phyloP scores from a whole-genome alignment of 2,329 filamentous ascomycete species.

The Nigrospora oryzae region DNA sequence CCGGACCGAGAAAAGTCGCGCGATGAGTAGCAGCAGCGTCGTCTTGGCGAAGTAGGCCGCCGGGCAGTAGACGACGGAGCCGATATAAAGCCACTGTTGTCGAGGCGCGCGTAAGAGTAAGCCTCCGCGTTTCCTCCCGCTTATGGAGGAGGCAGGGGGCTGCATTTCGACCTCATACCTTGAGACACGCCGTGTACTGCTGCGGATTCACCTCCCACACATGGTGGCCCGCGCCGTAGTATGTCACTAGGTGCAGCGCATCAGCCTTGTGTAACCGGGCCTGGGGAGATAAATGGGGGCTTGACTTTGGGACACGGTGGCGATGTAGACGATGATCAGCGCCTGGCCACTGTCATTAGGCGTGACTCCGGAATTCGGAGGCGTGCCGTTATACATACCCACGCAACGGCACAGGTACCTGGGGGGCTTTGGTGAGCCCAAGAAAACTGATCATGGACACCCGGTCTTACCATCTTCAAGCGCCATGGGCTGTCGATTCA shows the following conservation, averaged over 20 bases:
- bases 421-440: too few species aligned
- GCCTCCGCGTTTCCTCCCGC: conserved; percentile 6
- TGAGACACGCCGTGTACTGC: too few species aligned
- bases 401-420: conserved; percentile 9
- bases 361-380: background rate
- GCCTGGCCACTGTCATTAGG: background rate
- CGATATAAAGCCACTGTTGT: conserved; percentile 17
- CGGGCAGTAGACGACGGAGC: conserved; percentile 18
- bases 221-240: conserved; percentile 13
- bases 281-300: background rate
- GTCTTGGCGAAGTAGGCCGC: conserved; percentile 20
- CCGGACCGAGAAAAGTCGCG: conserved; percentile 19
- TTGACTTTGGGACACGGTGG: background rate
- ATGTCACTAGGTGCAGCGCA: conserved; percentile 6
- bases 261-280: background rate
- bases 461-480: too few species aligned
- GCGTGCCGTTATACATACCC: conserved; percentile 1
- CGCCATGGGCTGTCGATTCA: too few species aligned
- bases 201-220: conserved; percentile 12
- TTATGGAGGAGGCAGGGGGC: too few species aligned
- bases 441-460: too few species aligned
- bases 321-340: conserved; percentile 1
- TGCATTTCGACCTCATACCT: too few species aligned
- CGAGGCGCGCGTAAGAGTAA: background rate
- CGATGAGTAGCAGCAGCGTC: conserved; percentile 22